Conservation (phyloP, 2,329 filamentous ascomycete genomes). For the Colletotrichum viniferum region DNA sequence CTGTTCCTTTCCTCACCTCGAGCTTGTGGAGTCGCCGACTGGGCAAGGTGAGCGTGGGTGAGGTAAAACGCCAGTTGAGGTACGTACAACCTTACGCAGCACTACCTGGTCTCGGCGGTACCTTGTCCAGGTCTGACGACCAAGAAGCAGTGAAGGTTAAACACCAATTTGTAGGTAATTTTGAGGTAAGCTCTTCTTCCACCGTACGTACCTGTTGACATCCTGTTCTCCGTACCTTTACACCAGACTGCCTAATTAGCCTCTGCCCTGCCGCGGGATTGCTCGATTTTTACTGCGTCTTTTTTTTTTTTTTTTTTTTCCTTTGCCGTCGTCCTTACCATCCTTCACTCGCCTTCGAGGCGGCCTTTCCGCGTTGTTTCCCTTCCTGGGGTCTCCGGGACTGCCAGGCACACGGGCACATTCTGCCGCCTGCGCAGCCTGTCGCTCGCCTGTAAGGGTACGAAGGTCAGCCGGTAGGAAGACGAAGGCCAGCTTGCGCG, state of each 20-base stretch:
- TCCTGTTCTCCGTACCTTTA: background rate
- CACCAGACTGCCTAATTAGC: background rate
- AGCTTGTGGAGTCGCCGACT: conserved; percentile 17
- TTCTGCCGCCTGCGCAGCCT: background rate
- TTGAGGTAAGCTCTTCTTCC: conserved; percentile 15
- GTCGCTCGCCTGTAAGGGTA: background rate
- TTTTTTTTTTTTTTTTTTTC: background rate
- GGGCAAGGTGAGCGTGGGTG: background rate
- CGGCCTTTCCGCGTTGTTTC: conserved; percentile 7
- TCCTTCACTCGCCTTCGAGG: background rate
- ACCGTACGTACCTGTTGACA: conserved; percentile 7
- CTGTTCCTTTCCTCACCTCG: background rate
- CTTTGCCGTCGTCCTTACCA: background rate
- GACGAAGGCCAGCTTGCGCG: conserved; percentile 6
- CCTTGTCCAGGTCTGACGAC: conserved; percentile 4
- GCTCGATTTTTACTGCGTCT: background rate
- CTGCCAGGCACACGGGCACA: background rate
- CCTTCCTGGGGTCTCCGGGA: conserved; percentile 10
- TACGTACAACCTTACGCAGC: conserved; percentile 2
- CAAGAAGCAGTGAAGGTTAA: background rate
- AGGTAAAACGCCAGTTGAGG: background rate
- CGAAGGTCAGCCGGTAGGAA: background rate
- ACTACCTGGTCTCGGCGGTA: conserved; percentile 6
- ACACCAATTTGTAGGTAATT: conserved; percentile 19
- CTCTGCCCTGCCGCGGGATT: conserved; percentile 1